A percentile compares a stretch with the other conserved stretches of the same genome.
These are phyloP conservation scores for Hapsidospora chrysogenum DNA, from an alignment of 495 filamentous ascomycete genomes.

Conservation along the genomic window DNA sequence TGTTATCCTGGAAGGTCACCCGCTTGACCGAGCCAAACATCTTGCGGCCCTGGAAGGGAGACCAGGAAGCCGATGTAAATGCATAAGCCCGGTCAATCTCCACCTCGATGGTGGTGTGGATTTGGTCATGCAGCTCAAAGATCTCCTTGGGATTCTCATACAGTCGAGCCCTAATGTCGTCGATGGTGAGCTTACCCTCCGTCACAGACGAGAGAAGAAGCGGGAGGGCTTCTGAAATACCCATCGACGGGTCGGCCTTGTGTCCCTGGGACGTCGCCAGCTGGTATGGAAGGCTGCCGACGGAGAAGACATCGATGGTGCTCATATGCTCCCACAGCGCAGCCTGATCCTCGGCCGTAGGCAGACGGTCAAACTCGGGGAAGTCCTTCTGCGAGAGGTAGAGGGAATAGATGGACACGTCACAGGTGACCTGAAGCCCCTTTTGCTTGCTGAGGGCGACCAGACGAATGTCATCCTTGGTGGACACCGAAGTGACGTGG, in stretches of 20 bases:
- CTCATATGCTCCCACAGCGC: conserved; percentile 64
- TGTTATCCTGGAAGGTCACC: conserved; percentile 62
- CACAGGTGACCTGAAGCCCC: conserved; percentile 70
- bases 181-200: conserved; percentile 56
- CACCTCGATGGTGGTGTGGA: conserved; percentile 55
- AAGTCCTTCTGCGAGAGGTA: conserved; percentile 64
- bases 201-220: conserved; percentile 64
- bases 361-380: conserved; percentile 46
- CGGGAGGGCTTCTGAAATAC: conserved; percentile 62
- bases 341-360: conserved; percentile 53
- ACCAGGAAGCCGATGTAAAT: conserved; percentile 44
- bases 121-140: conserved; percentile 75
- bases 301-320: conserved; percentile 70
- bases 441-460: conserved; percentile 72
- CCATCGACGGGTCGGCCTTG: conserved; percentile 33
- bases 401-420: conserved; percentile 67
- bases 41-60: conserved; percentile 54
- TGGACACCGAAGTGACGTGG: conserved; percentile 68
- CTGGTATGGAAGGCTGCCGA: conserved; percentile 71
- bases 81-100: conserved; percentile 55
- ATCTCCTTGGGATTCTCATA: conserved; percentile 75
- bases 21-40: conserved; percentile 62
- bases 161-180: conserved; percentile 53
- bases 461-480: conserved; percentile 66
- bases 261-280: conserved; percentile 43